Evolutionary conservation across 371 early-diverging fungal genomes (phyloP).

Genomic region (Apophysomyces sp.): DNA sequence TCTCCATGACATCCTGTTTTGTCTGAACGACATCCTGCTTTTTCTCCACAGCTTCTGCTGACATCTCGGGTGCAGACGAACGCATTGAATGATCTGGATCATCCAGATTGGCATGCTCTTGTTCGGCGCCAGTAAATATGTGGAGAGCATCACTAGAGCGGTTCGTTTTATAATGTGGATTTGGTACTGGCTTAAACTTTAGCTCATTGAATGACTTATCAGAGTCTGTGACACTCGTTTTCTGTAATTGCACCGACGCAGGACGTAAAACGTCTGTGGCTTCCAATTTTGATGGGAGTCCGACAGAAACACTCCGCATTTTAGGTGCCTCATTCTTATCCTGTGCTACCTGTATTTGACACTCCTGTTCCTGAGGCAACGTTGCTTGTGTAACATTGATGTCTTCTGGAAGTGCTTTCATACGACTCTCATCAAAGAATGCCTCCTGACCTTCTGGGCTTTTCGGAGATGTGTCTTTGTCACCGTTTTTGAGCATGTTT

Average conservation of each 20-base stretch:
- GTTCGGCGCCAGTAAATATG: neutral
- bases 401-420: neutral
- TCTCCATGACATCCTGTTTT: too few relatives aligned
- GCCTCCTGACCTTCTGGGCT: neutral
- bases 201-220: neutral
- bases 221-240: neutral
- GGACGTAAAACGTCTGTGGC: neutral
- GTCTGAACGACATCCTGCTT: too few relatives aligned
- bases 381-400: neutral
- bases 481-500: constrained; percentile 4
- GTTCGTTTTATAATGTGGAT: neutral
- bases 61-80: neutral
- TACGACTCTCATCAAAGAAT: neutral
- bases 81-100: neutral
- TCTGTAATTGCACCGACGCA: neutral
- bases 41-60: neutral
- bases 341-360: neutral
- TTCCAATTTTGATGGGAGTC: neutral
- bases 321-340: neutral
- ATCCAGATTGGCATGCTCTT: neutral
- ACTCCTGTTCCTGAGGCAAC: neutral
- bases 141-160: neutral
- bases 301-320: neutral
- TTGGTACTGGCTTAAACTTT: neutral
- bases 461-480: neutral